These are phyloP conservation scores for Colletotrichum lupini DNA, from an alignment of 2,329 filamentous ascomycete genomes.

Conservation along the genomic window DNA sequence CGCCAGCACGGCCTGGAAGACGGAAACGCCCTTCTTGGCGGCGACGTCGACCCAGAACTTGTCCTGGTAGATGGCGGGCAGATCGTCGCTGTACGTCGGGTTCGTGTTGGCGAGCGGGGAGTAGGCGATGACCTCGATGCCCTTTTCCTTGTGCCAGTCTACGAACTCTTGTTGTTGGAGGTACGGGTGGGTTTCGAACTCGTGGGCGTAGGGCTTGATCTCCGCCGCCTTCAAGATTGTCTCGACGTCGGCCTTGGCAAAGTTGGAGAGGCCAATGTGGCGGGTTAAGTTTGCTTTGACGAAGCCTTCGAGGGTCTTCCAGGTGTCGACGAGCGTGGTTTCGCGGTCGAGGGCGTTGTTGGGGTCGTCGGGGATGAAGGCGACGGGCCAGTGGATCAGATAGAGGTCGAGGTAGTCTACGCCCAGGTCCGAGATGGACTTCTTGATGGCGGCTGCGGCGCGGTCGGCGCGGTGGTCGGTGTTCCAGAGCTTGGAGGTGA, in stretches of 20 bases:
- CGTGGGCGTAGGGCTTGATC: conserved; percentile 39
- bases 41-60: conserved; percentile 40
- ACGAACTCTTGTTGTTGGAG: conserved; percentile 50
- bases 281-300: conserved; percentile 62
- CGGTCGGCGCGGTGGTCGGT: conserved; percentile 44
- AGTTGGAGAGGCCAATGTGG: conserved; percentile 73
- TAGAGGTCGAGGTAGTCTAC: conserved; percentile 64
- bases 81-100: conserved; percentile 43
- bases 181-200: conserved; percentile 67
- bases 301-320: conserved; percentile 67
- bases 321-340: conserved; percentile 57
- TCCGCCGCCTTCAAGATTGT: conserved; percentile 33
- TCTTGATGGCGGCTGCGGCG: conserved; percentile 53
- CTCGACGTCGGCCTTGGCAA: conserved; percentile 42
- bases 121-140: conserved; percentile 48
- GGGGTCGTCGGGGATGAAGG: conserved; percentile 44
- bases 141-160: conserved; percentile 44
- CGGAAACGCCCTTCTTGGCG: conserved; percentile 42
- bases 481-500: conserved; percentile 79
- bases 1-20: conserved; percentile 46
- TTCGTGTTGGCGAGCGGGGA: conserved; percentile 48
- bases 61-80: conserved; percentile 40
- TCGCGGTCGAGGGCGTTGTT: conserved; percentile 42
- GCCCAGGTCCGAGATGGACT: conserved; percentile 59
- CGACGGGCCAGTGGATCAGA: conserved; percentile 57